Evolutionary conservation across 176 grass and related monocot genomes (phyloP).

Genomic region (Aegilops umbellulata): DNA sequence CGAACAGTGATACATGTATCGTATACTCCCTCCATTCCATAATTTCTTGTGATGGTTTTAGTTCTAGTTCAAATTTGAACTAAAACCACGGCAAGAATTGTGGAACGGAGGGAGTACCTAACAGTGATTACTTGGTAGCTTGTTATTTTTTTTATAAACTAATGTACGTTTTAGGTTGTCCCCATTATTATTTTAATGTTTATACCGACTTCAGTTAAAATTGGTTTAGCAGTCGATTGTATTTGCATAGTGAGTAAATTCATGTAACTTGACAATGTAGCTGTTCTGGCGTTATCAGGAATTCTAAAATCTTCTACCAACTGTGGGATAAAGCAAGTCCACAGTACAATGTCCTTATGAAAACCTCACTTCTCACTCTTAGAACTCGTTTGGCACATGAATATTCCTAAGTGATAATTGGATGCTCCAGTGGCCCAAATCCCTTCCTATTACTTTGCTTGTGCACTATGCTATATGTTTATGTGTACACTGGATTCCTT

Average conservation of each 20-base stretch:
- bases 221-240: not conserved
- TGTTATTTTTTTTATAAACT: not conserved
- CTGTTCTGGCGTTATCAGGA: not conserved
- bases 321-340: not conserved
- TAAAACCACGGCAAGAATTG: no score
- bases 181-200: not conserved
- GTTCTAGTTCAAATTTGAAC: no score
- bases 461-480: constrained; percentile 4
- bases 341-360: not conserved
- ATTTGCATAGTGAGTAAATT: not conserved
- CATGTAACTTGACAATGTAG: constrained; percentile 5
- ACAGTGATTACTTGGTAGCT: not conserved
- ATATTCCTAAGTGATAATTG: not conserved
- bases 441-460: not conserved
- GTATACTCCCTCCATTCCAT: not conserved
- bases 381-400: not conserved
- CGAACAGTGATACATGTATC: not conserved
- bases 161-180: not conserved
- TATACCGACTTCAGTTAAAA: constrained; percentile 1
- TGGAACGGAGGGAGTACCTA: no score
- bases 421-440: not conserved
- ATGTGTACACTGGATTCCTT: not conserved
- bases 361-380: not conserved
- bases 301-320: not conserved
- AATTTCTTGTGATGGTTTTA: no score